Conservation (phyloP, 768 basidiomycete species). For the Rhodocollybia butyracea region DNA sequence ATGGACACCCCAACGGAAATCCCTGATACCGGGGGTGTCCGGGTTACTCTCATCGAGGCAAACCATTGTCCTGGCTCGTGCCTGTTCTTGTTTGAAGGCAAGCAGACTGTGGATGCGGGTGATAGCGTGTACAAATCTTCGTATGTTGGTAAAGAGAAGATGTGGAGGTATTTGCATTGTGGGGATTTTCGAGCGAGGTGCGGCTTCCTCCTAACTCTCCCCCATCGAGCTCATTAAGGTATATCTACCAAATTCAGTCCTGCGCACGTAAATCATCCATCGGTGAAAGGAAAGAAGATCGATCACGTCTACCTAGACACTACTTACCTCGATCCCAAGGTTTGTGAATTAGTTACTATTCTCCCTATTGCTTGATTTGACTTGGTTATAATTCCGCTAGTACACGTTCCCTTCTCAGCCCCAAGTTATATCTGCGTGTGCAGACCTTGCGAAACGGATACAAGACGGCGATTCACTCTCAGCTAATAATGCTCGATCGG, state of each 20-base stretch:
- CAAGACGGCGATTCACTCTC: slow-evolving; percentile 37
- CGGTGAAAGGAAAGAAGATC: slow-evolving; percentile 73
- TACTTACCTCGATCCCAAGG: slow-evolving; percentile 90
- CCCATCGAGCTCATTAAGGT: too few relatives aligned
- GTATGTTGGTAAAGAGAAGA: slow-evolving; percentile 62
- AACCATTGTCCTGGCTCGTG: slow-evolving; percentile 98
- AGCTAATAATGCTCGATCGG: slow-evolving; percentile 23
- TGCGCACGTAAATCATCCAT: slow-evolving; percentile 80
- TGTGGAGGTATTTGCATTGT: slow-evolving; percentile 92
- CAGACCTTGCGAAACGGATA: slow-evolving; percentile 67
- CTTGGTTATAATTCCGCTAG: too few relatives aligned
- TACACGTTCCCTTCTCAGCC: slow-evolving; percentile 96
- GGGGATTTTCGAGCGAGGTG: slow-evolving; percentile 86
- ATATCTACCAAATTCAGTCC: slow-evolving; percentile 55
- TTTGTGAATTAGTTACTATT: slow-evolving; percentile 15
- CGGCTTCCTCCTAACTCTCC: too few relatives aligned
- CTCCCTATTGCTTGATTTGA: neutral
- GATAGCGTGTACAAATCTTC: slow-evolving; percentile 74
- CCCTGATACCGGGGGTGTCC: slow-evolving; percentile 81
- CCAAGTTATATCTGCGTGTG: slow-evolving; percentile 91
- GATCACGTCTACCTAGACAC: slow-evolving; percentile 95
- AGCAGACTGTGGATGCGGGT: slow-evolving; percentile 84
- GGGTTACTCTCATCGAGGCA: slow-evolving; percentile 93
- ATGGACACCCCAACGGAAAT: slow-evolving; percentile 73
- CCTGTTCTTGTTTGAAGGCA: slow-evolving; percentile 91